These are phyloP conservation scores for Ceratocystis eucalypticola DNA, from an alignment of 2,329 filamentous ascomycete species.

Conservation along the genomic window DNA sequence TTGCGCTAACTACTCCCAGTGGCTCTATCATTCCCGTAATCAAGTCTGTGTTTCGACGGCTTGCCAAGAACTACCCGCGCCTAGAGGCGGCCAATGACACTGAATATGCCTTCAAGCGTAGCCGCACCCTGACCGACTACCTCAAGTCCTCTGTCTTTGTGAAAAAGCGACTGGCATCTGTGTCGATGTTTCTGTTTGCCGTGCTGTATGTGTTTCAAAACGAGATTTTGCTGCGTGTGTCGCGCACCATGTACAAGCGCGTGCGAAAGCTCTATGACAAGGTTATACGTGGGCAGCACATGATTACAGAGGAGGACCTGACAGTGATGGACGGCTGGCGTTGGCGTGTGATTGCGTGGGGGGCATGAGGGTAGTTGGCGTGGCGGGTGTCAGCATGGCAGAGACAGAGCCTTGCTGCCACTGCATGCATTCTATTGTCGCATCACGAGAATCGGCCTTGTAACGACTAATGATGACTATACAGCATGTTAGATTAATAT, in stretches of 20 bases:
- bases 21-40: constrained; percentile 18
- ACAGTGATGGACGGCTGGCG: constrained; percentile 41
- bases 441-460: background rate
- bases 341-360: constrained; percentile 41
- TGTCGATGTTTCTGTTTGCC: constrained; percentile 43
- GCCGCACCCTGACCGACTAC: constrained; percentile 36
- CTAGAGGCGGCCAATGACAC: constrained; percentile 33
- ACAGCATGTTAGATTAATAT: constrained; percentile 4
- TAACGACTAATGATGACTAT: constrained; percentile 8
- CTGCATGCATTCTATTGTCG: background rate
- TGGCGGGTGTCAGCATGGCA: background rate
- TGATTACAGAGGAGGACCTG: constrained; percentile 38
- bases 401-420: background rate
- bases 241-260: constrained; percentile 37
- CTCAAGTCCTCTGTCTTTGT: constrained; percentile 35
- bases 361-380: constrained; percentile 7
- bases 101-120: constrained; percentile 43
- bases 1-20: constrained; percentile 19
- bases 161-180: constrained; percentile 32
- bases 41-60: constrained; percentile 15
- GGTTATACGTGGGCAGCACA: constrained; percentile 23
- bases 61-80: constrained; percentile 12
- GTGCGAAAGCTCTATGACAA: constrained; percentile 23
- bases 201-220: constrained; percentile 46
- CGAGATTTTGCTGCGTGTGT: constrained; percentile 43